These are phyloP conservation scores for Botrytis sinoallii DNA, from an alignment of 2,329 filamentous ascomycete genomes.

Conservation along the genomic window DNA sequence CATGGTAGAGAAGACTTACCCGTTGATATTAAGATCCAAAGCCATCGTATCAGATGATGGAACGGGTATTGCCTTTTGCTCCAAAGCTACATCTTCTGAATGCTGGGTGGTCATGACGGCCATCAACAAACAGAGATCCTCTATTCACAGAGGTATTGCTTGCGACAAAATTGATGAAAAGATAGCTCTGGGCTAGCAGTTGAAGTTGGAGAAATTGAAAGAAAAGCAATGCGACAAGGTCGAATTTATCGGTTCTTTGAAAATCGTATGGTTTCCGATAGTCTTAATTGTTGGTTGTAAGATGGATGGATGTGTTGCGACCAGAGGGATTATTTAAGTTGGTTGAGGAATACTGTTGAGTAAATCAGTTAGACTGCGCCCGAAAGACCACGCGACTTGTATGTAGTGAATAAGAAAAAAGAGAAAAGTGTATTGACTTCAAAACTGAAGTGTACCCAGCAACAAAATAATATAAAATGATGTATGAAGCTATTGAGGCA, in stretches of 20 bases:
- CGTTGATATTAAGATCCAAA: conserved; percentile 53
- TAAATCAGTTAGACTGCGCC: background rate
- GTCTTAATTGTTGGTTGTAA: background rate
- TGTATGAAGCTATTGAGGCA: background rate
- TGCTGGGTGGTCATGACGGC: conserved; percentile 51
- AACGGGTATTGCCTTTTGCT: conserved; percentile 50
- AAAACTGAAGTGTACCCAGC: background rate
- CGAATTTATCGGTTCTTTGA: background rate
- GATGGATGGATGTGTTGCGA: background rate
- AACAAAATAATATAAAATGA: background rate
- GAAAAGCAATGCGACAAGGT: conserved; percentile 14
- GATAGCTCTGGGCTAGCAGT: background rate
- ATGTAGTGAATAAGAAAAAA: conserved; percentile 1
- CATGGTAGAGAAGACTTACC: conserved; percentile 49
- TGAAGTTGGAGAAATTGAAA: background rate
- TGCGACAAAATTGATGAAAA: conserved; percentile 13
- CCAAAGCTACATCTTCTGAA: conserved; percentile 39
- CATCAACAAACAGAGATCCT: conserved; percentile 42
- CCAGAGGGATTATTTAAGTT: background rate
- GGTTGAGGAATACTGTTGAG: background rate
- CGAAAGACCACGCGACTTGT: background rate
- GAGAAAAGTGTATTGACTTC: background rate
- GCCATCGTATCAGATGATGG: conserved; percentile 50
- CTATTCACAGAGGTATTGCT: conserved; percentile 24
- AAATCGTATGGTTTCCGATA: background rate